Evolutionary conservation across 495 filamentous ascomycete species (phyloP).

Genomic region (Usnea hakonensis): DNA sequence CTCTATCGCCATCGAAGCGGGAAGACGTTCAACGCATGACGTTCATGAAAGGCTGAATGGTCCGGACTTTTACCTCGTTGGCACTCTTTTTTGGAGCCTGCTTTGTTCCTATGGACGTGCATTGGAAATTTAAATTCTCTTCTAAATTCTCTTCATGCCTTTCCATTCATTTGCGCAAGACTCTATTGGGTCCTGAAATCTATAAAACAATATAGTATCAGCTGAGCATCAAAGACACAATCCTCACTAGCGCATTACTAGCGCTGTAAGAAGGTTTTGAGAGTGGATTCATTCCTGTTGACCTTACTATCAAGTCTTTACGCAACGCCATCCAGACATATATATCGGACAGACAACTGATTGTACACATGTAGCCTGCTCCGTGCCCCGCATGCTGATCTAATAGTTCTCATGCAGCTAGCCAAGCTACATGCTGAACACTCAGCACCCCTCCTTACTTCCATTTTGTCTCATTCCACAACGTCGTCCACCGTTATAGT

Average conservation of each 20-base stretch:
- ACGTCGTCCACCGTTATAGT: background rate
- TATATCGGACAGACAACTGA: no score
- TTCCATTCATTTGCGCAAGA: no score
- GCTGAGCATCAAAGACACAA: no score
- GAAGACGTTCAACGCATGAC: background rate
- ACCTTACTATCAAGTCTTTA: background rate
- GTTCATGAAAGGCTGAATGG: background rate
- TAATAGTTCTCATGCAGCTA: background rate
- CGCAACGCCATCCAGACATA: no score
- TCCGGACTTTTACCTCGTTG: no score
- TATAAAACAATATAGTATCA: no score
- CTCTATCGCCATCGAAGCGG: background rate
- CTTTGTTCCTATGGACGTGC: background rate
- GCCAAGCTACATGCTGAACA: background rate
- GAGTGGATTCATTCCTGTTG: background rate
- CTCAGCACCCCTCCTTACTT: conserved; percentile 3
- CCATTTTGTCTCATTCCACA: background rate
- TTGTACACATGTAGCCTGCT: no score
- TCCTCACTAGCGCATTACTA: background rate
- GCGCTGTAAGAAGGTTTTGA: background rate
- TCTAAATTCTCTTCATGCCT: no score
- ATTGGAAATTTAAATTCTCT: no score
- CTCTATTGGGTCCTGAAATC: no score
- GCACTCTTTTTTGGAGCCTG: background rate
- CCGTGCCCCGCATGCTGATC: background rate